Conservation (phyloP, 2,329 filamentous ascomycete genomes). For the Endoconidiophora polonica region DNA sequence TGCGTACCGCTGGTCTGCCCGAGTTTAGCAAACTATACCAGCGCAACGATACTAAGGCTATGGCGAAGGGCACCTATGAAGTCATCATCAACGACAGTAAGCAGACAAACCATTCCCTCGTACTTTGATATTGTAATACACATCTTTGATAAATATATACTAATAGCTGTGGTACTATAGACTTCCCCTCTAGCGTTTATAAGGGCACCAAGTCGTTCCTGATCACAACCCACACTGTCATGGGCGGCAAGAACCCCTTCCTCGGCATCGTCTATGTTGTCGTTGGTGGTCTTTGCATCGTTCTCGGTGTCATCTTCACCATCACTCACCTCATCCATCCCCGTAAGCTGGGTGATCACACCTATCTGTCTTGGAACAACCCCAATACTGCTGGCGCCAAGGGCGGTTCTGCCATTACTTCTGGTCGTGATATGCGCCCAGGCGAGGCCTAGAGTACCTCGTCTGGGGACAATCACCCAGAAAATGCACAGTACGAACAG, state of each 20-base stretch:
- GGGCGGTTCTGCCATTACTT: slow-evolving; percentile 26
- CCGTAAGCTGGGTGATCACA: slow-evolving; percentile 94
- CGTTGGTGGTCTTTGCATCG: slow-evolving; percentile 79
- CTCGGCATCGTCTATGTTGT: slow-evolving; percentile 92
- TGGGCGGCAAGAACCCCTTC: slow-evolving; percentile 91
- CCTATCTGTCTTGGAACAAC: slow-evolving; percentile 89
- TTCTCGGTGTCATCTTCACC: slow-evolving; percentile 78
- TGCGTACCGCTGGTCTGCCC: slow-evolving; percentile 87
- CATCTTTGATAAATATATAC: neutral
- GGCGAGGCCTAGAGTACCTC: slow-evolving; percentile 24
- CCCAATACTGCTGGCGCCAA: slow-evolving; percentile 28
- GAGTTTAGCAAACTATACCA: slow-evolving; percentile 87
- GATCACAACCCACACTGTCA: slow-evolving; percentile 75
- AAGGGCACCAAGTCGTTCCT: slow-evolving; percentile 80
- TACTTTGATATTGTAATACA: neutral
- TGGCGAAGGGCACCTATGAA: slow-evolving; percentile 58
- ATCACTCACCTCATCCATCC: slow-evolving; percentile 82
- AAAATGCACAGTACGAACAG: no score
- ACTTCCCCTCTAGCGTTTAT: slow-evolving; percentile 64
- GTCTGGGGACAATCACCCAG: neutral
- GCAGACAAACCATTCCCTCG: slow-evolving; percentile 21
- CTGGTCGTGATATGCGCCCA: slow-evolving; percentile 39
- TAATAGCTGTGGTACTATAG: slow-evolving; percentile 27
- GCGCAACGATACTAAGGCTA: slow-evolving; percentile 54
- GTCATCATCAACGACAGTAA: slow-evolving; percentile 64